Conservation (phyloP, 768 basidiomycete species). For the Mycena belliarum region DNA sequence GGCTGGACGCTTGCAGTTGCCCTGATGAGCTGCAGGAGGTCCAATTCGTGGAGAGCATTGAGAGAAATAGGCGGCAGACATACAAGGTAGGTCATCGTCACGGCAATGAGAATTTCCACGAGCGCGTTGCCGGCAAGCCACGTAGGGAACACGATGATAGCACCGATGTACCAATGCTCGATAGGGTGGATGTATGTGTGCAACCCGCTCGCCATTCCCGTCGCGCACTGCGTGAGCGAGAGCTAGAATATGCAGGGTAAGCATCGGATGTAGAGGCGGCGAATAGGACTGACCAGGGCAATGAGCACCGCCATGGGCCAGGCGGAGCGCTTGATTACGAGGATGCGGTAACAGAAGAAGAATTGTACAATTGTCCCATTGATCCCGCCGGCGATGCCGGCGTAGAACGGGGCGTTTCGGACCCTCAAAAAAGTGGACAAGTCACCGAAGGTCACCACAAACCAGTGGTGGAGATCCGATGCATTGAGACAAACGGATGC, state of each 20-base stretch:
- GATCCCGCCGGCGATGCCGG: slow-evolving; percentile 1
- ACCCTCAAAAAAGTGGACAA: neutral
- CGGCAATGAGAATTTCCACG: slow-evolving; percentile 6
- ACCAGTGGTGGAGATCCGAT: slow-evolving; percentile 6
- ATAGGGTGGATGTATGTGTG: neutral
- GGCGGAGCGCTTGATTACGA: neutral
- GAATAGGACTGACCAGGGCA: neutral
- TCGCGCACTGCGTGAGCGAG: neutral
- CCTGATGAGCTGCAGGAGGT: neutral
- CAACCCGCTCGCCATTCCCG: slow-evolving; percentile 2
- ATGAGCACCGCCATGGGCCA: slow-evolving; percentile 3
- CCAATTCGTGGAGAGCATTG: too few relatives aligned
- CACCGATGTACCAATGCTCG: neutral
- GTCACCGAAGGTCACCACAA: slow-evolving; percentile 2
- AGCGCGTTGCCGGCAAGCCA: slow-evolving; percentile 1
- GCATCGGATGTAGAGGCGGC: too few relatives aligned
- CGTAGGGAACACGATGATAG: neutral
- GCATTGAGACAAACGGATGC: neutral
- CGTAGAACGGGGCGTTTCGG: neutral
- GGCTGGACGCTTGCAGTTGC: neutral
- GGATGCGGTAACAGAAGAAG: slow-evolving; percentile 10
- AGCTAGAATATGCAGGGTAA: neutral
- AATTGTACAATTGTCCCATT: slow-evolving; percentile 5
- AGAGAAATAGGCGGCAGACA: neutral
- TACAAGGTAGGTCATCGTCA: slow-evolving; percentile 3